phyloP scores from a whole-genome alignment of 257 asterid genomes.

The Nicotiana paniculata region DNA sequence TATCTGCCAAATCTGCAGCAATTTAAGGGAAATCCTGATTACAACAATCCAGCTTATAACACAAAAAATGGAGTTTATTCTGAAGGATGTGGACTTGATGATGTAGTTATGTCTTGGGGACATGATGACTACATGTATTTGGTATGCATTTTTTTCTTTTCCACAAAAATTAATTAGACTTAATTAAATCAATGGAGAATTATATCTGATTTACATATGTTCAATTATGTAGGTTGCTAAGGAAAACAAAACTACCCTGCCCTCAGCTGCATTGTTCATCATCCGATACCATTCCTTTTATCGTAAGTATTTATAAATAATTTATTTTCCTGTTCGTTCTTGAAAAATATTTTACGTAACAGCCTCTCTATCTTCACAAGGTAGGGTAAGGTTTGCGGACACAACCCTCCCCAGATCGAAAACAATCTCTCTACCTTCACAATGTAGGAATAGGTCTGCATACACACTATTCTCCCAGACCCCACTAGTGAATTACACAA shows the following conservation, averaged over 20 bases:
- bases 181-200: neutral
- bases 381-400: too few relatives aligned
- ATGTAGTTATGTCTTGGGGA: slow-evolving; percentile 48
- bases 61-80: slow-evolving; percentile 35
- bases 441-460: too few relatives aligned
- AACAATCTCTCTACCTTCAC: too few relatives aligned
- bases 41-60: slow-evolving; percentile 21
- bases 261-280: slow-evolving; percentile 38
- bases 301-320: slow-evolving; percentile 12
- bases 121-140: slow-evolving; percentile 47
- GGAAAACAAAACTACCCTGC: slow-evolving; percentile 32
- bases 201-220: neutral
- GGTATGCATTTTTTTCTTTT: slow-evolving; percentile 18
- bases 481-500: too few relatives aligned
- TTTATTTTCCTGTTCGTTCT: neutral
- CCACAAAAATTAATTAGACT: neutral
- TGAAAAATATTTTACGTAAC: neutral
- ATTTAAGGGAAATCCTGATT: slow-evolving; percentile 27
- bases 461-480: too few relatives aligned
- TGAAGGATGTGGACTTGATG: slow-evolving; percentile 39
- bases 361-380: too few relatives aligned
- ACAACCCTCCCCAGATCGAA: too few relatives aligned
- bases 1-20: slow-evolving; percentile 7
- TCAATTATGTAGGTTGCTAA: slow-evolving; percentile 33
- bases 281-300: slow-evolving; percentile 40